Evolutionary conservation across 2,329 filamentous ascomycete genomes (phyloP).

Genomic region (Beauveria brongniartii): DNA sequence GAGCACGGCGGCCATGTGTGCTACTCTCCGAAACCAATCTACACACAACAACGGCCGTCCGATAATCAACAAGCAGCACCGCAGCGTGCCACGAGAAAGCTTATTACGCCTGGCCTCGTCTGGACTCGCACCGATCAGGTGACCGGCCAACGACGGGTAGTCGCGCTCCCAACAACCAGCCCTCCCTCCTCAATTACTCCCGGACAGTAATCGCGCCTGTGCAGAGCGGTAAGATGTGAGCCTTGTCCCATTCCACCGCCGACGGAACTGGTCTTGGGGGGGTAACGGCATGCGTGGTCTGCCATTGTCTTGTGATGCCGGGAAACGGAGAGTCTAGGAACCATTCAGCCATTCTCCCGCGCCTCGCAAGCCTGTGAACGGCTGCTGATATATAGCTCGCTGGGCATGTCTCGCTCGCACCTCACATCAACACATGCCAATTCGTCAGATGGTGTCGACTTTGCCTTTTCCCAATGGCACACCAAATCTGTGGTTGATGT

Average conservation of each 20-base stretch:
- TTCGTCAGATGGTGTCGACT: neutral
- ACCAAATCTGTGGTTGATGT: neutral
- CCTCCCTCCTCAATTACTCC: neutral
- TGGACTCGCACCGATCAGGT: slow-evolving; percentile 8
- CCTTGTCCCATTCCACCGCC: neutral
- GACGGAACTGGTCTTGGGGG: neutral
- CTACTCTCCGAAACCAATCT: neutral
- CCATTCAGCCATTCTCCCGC: neutral
- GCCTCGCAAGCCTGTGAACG: neutral
- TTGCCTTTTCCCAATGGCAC: neutral
- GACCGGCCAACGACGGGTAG: slow-evolving; percentile 1
- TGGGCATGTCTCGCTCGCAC: neutral
- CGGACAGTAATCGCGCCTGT: neutral
- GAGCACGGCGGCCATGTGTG: neutral
- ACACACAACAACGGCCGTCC: neutral
- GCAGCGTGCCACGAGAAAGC: neutral
- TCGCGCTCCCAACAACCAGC: neutral
- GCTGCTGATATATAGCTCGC: neutral
- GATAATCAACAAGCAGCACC: neutral
- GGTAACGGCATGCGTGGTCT: neutral
- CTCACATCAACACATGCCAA: neutral
- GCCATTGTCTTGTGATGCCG: slow-evolving; percentile 4
- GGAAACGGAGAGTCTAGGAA: slow-evolving; percentile 6
- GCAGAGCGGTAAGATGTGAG: neutral
- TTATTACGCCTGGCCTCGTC: neutral